Evolutionary conservation across 768 basidiomycete genomes (phyloP).

Genomic region (Leccinum boreale): DNA sequence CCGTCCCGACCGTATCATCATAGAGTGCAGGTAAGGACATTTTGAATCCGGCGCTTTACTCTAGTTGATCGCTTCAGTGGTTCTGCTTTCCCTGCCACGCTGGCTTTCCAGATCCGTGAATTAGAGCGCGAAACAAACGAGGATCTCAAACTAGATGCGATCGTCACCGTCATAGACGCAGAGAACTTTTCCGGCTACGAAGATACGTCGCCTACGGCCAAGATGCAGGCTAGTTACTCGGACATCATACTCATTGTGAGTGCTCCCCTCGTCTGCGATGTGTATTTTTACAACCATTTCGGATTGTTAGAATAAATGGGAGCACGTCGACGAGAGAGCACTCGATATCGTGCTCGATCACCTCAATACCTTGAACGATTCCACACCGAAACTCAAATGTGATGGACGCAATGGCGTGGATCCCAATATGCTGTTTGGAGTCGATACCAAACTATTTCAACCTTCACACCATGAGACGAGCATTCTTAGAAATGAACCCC

Average conservation of each 20-base stretch:
- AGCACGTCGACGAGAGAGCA: conserved; percentile 71
- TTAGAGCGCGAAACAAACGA: conserved; percentile 74
- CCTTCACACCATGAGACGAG: conserved; percentile 8
- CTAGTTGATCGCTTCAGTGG: conserved; percentile 48
- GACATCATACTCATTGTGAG: conserved; percentile 83
- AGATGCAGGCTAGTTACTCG: conserved; percentile 94
- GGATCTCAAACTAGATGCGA: conserved; percentile 82
- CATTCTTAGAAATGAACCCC: conserved; percentile 30
- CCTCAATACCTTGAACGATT: conserved; percentile 84
- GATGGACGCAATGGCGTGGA: conserved; percentile 63
- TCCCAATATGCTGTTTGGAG: conserved; percentile 81
- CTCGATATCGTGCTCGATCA: conserved; percentile 86
- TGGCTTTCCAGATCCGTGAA: conserved; percentile 92
- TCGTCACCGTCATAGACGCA: conserved; percentile 87
- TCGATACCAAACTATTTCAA: conserved; percentile 78
- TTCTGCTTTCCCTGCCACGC: conserved; percentile 92
- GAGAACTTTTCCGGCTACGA: conserved; percentile 94
- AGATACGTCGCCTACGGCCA: conserved; percentile 87
- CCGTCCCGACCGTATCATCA: conserved; percentile 86
- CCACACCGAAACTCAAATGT: conserved; percentile 80
- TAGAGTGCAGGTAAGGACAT: conserved; percentile 81
- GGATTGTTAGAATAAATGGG: conserved; percentile 77
- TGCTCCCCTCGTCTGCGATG: conserved; percentile 8
- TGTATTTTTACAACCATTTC: conserved; percentile 2
- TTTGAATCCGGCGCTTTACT: neutral